A percentile compares a stretch with the other conserved stretches of the same genome.
These are phyloP conservation scores for Rehmannia glutinosa DNA, from an alignment of 257 asterid species.

Conservation along the genomic window DNA sequence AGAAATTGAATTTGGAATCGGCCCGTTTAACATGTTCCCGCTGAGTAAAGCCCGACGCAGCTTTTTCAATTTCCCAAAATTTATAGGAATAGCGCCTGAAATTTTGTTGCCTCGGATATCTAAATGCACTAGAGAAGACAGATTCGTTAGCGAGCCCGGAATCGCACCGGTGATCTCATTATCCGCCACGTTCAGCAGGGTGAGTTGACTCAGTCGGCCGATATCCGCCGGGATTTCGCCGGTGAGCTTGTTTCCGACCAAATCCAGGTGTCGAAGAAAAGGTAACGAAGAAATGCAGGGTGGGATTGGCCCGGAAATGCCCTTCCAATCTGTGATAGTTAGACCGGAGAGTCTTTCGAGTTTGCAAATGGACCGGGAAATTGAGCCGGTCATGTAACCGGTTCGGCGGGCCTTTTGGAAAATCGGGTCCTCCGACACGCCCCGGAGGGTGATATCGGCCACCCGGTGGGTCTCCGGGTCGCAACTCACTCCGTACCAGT, in stretches of 20 bases:
- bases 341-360: conserved; percentile 66
- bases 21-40: conserved; percentile 48
- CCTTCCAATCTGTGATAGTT: conserved; percentile 86
- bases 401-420: conserved; percentile 56
- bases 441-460: conserved; percentile 86
- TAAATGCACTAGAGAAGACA: conserved; percentile 62
- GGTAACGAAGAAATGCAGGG: conserved; percentile 54
- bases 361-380: conserved; percentile 62
- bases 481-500: conserved; percentile 90
- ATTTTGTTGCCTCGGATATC: conserved; percentile 61
- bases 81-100: conserved; percentile 53
- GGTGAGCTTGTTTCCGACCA: conserved; percentile 69
- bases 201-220: conserved; percentile 66
- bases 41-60: conserved; percentile 78
- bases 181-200: conserved; percentile 77
- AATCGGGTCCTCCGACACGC: conserved; percentile 92
- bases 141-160: conserved; percentile 56
- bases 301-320: conserved; percentile 71
- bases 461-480: conserved; percentile 61
- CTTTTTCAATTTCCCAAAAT: conserved; percentile 66
- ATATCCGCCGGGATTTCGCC: conserved; percentile 65
- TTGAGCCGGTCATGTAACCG: conserved; percentile 83
- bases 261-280: conserved; percentile 55
- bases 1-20: conserved; percentile 58
- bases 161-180: conserved; percentile 56